A percentile compares a stretch with the other conserved stretches of the same genome.
phyloP scores from a whole-genome alignment of 148 eudicot genomes.

The Fagopyrum esculentum region DNA sequence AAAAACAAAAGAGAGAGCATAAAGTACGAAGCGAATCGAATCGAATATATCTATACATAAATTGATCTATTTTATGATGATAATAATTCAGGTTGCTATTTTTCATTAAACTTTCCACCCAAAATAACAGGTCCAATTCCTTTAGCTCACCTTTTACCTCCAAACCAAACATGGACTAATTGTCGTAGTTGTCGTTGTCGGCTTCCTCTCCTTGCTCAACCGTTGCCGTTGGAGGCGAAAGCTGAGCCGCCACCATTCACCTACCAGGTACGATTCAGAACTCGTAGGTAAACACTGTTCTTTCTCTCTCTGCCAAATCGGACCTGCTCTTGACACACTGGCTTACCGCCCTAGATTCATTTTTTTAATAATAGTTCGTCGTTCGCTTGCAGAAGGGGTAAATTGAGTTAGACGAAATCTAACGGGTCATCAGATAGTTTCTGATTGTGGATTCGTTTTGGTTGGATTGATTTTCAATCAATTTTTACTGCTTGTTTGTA shows the following conservation, averaged over 20 bases:
- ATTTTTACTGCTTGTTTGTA: background rate
- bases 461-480: background rate
- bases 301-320: too few relatives aligned
- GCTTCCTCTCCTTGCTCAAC: background rate
- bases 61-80: background rate
- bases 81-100: conserved; percentile 6
- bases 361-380: too few relatives aligned
- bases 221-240: conserved; percentile 10
- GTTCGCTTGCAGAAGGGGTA: too few relatives aligned
- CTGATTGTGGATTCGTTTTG: background rate
- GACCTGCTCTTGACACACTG: too few relatives aligned
- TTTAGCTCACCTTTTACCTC: background rate
- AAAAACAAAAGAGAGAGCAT: background rate
- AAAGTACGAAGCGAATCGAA: too few relatives aligned
- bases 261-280: background rate
- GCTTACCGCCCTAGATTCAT: too few relatives aligned
- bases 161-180: background rate
- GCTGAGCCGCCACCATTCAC: background rate
- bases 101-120: background rate
- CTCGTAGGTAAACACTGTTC: too few relatives aligned
- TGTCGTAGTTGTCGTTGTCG: background rate
- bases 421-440: too few relatives aligned
- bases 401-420: too few relatives aligned
- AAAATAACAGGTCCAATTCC: background rate
- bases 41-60: background rate